Base-by-base conservation (phyloP, 257 asterid species). In the Ilex asprella region DNA sequence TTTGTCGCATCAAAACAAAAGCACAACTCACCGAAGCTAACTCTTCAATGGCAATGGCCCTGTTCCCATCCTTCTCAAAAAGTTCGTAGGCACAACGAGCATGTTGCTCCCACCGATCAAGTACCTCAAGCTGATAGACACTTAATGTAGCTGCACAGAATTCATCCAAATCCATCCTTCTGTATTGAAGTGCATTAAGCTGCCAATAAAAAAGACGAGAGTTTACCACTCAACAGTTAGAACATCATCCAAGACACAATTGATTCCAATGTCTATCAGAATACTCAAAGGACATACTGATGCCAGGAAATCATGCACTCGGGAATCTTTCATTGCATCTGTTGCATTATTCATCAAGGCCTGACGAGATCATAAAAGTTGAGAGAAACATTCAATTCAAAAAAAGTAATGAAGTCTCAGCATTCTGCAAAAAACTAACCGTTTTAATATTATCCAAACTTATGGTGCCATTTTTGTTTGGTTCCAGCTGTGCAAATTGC, bases 141-240 rank as follows among this genome's bases (percentile, higher is more conserved):
- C 96, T 89, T 73, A 68, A 66, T 58, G 86, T 78, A 55, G 93
- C 96, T 7, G 93, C 87, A 66, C 94, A 86, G 77, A 91, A 88
- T 70, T 91, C 98, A 73, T 88, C 98, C 29, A 88, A 91, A 75
- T 91, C 91, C 98, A 91, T 91, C 70, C 95, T 86, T 81, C 98
- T 75, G 68, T 91, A 91, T 61, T 91, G 95, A 60, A 91, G 96
- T 29, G 89, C 95, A 72, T 79, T 88, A 55, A 91, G 87, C 98
- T 91, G 81, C 43, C 56, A 29, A 12, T 14, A 60, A 65, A 29
- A 65, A 60, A 61, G 71, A 30, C 29, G 14, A 51, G 30, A 30
- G 39, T 41, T 76, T 49, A 79, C 66, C 56, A 74, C 14, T 41
- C 29, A 46, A 49, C 55, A 50, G 55, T 47, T 0, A 47, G 39